Evolutionary conservation across 2,329 filamentous ascomycete species (phyloP), one percentile per base, ranked within the genome.

Genomic region (Cladosporium phlei): DNA sequence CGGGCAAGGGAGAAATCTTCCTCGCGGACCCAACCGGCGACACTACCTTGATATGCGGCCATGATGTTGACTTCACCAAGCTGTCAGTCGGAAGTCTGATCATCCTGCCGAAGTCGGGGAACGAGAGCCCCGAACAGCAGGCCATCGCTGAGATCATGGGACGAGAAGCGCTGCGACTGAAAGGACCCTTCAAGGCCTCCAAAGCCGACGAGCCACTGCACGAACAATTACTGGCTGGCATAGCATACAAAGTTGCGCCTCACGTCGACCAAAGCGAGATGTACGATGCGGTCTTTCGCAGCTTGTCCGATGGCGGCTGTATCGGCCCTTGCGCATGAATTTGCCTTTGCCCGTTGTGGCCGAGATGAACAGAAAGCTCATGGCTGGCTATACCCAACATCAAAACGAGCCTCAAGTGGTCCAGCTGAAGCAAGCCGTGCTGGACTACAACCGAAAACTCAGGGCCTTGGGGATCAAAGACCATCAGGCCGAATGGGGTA

Each of bases 191-290:
- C 69, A 89, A 85, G 65, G 83, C 84, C 22, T 80, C 77, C 61
- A 75, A 88, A 55, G 78, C 90, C 1, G 66, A 94, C 61, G 74
- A 77, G 59, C 89, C 95, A 69, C 73, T 97, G 19, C 76, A 71
- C 52, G 79, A 73, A 50, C 74, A 80, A 22, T 57, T 65, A 5
- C 94, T 85, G 61, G 62, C 83, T 58, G 91, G 93, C 17, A 86
- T 82, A 38, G 85, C 83, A 58, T 97, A 84, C 73, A 91, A 93
- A 70, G 74, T 89, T 34, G 89, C 91, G 2, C 90, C 91, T 3
- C 89, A 96, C 61, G 89, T 95, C 32, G 88, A 97, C 64, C 91
- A 97, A 71, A 90, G 85, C 22, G 80, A 88, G 57, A 90, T 97
- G 21, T 97, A 97, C 69, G 82, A 95, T 64, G 86, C 88, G 14